These are phyloP conservation scores for Heterococcus sp. DNA, from an alignment of 108 stramenopile species.

Conservation along the genomic window DNA sequence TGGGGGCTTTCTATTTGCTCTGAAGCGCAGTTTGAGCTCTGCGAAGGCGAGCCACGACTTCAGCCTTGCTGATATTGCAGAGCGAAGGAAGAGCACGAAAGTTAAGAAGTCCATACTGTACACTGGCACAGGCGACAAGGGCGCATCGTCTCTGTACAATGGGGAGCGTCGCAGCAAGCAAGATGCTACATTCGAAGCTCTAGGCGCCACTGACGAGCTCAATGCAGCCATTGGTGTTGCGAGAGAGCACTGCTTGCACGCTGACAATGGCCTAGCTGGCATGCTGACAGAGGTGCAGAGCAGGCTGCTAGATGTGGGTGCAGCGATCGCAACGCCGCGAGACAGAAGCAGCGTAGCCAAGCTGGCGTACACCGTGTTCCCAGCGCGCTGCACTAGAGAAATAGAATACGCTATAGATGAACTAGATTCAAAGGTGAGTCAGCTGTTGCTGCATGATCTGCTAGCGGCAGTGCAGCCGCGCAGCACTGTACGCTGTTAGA, in stretches of 20 bases:
- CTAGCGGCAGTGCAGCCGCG: no score
- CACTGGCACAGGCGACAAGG: conserved; percentile 45
- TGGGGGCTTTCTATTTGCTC: no score
- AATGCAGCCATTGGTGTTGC: conserved; percentile 38
- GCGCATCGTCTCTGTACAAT: conserved; percentile 41
- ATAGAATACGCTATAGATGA: conserved; percentile 34
- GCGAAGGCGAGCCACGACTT: no score
- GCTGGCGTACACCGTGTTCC: conserved; percentile 25
- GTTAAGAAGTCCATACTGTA: conserved; percentile 30
- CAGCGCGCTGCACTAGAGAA: conserved; percentile 24
- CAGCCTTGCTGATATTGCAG: background rate
- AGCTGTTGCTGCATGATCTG: no score
- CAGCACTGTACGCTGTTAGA: no score
- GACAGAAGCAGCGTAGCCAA: conserved; percentile 11
- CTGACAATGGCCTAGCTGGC: conserved; percentile 17
- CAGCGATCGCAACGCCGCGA: conserved; percentile 30
- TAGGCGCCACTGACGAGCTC: conserved; percentile 50
- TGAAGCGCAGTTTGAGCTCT: no score
- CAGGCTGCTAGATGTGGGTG: conserved; percentile 37
- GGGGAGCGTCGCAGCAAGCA: conserved; percentile 34
- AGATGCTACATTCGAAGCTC: conserved; percentile 34
- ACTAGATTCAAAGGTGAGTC: conserved; percentile 17
- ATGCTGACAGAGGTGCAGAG: conserved; percentile 33
- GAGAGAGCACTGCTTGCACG: conserved; percentile 11
- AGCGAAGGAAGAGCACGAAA: background rate